A percentile compares a stretch with the other conserved stretches of the same genome.
phyloP scores from a whole-genome alignment of 2,329 filamentous ascomycete genomes.

The Phyllosticta paracitricarpa region DNA sequence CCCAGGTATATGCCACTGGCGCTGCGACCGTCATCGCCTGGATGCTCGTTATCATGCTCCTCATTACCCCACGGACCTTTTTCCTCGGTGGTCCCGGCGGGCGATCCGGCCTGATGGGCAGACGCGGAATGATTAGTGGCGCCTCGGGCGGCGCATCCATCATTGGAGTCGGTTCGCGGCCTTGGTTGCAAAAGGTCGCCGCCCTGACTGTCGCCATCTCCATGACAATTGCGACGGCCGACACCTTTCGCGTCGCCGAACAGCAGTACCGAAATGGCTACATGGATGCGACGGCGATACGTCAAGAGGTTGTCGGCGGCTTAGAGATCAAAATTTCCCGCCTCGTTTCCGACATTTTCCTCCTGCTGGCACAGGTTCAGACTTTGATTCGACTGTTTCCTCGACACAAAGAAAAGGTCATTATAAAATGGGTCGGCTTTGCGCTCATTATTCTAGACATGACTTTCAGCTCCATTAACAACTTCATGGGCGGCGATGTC shows the following conservation, averaged over 20 bases:
- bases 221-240: constrained; percentile 82
- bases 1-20: constrained; percentile 85
- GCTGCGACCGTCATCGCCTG: constrained; percentile 86
- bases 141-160: constrained; percentile 52
- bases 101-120: constrained; percentile 63
- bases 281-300: constrained; percentile 68
- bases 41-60: constrained; percentile 84
- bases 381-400: constrained; percentile 93
- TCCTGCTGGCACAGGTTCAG: constrained; percentile 96
- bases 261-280: constrained; percentile 68
- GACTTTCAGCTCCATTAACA: constrained; percentile 84
- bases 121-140: constrained; percentile 75
- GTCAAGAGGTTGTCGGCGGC: constrained; percentile 70
- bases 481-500: constrained; percentile 55
- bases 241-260: constrained; percentile 79
- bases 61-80: constrained; percentile 91
- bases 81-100: constrained; percentile 63
- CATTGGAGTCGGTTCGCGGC: constrained; percentile 79
- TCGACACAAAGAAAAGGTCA: constrained; percentile 90
- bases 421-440: constrained; percentile 98
- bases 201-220: constrained; percentile 62
- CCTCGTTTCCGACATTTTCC: constrained; percentile 88
- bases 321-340: constrained; percentile 82
- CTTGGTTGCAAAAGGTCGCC: constrained; percentile 74
- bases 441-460: constrained; percentile 84